Conservation (phyloP, 345 rosid species). For the Eutrema japonicum region DNA sequence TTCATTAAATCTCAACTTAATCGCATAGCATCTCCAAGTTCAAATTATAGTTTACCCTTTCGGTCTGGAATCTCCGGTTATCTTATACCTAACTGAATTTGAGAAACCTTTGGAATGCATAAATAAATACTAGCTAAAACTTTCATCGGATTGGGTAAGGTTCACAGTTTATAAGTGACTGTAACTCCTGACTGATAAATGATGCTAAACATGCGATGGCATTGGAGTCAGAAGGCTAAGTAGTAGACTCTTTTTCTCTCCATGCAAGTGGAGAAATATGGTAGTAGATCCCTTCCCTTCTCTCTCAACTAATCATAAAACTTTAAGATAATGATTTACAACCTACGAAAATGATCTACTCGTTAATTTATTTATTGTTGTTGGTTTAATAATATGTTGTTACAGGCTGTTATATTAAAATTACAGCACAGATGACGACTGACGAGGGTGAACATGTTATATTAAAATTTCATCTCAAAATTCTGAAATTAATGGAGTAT, state of each 20-base stretch:
- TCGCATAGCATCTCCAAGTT: conserved; percentile 25
- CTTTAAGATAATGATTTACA: not conserved
- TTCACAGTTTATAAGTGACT: conserved; percentile 5
- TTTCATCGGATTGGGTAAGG: conserved; percentile 1
- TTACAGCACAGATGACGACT: too few species aligned
- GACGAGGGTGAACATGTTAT: too few species aligned
- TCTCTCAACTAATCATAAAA: not conserved
- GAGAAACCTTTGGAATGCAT: conserved; percentile 11
- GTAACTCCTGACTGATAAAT: not conserved
- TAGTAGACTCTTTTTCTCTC: not conserved
- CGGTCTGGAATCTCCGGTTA: not conserved
- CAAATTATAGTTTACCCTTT: not conserved
- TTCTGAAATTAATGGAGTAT: too few species aligned
- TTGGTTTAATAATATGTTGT: too few species aligned
- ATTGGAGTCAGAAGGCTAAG: not conserved
- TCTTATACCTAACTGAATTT: not conserved
- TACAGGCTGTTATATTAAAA: too few species aligned
- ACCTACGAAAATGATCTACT: too few species aligned
- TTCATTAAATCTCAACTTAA: conserved; percentile 30
- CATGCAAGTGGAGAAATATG: not conserved
- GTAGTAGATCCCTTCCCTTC: not conserved
- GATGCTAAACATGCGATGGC: not conserved
- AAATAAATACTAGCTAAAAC: not conserved
- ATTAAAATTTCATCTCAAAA: too few species aligned
- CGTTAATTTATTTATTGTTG: too few species aligned